Evolutionary conservation across 352 stramenopile species (phyloP).

Genomic region (Thalassiosira exigua): DNA sequence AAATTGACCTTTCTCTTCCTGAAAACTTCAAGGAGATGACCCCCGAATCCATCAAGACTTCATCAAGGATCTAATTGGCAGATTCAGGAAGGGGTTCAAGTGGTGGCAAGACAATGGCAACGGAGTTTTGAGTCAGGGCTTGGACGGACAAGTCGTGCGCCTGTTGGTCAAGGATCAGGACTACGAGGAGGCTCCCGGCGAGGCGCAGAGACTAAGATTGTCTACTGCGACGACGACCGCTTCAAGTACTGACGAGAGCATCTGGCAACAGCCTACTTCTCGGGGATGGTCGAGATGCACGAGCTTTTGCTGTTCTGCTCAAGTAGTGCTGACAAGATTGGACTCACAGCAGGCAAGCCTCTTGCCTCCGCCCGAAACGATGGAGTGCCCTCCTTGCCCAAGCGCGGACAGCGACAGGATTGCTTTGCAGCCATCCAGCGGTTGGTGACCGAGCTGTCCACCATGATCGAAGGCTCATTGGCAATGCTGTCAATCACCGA

Average conservation of each 20-base stretch:
- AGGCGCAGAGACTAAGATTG: background rate
- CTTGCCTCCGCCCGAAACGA: too few relatives aligned
- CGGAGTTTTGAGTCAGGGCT: background rate
- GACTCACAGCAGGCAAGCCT: too few relatives aligned
- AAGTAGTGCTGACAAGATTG: too few relatives aligned
- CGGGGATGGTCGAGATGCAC: too few relatives aligned
- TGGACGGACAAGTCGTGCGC: background rate
- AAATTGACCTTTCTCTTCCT: background rate
- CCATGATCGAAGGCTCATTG: too few relatives aligned
- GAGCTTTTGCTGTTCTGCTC: too few relatives aligned
- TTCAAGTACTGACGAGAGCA: background rate
- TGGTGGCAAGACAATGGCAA: constrained; percentile 9
- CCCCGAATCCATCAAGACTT: background rate
- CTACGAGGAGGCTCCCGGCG: background rate
- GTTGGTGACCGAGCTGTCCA: too few relatives aligned
- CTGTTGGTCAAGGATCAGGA: background rate
- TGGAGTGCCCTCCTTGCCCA: too few relatives aligned
- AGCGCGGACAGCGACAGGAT: too few relatives aligned
- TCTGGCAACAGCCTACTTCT: background rate
- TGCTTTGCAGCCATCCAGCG: too few relatives aligned
- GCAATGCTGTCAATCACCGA: too few relatives aligned
- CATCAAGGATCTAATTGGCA: background rate
- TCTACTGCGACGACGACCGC: background rate
- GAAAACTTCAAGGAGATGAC: background rate
- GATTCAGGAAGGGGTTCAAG: background rate